phyloP scores from a whole-genome alignment of 306 rosid species.

The Prunus campanulata region DNA sequence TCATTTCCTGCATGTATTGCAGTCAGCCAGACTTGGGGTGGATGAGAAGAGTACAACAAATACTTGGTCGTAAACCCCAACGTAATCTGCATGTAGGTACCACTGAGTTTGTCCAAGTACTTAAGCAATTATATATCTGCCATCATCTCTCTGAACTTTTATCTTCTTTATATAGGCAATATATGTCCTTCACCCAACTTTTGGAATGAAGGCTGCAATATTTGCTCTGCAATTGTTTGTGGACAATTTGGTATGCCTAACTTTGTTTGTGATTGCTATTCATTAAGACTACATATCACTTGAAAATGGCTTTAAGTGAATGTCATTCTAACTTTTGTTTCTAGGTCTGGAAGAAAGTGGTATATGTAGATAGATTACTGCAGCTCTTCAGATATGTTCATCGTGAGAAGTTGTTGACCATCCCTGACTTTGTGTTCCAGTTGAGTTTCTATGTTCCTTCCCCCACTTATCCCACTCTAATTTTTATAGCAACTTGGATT shows the following conservation, averaged over 20 bases:
- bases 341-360: constrained; percentile 98
- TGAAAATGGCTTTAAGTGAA: neutral
- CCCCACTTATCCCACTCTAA: too few relatives aligned
- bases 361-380: constrained; percentile 78
- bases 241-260: constrained; percentile 59
- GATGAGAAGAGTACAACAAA: too few relatives aligned
- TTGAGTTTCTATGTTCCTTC: constrained; percentile 38
- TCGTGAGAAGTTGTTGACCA: constrained; percentile 85
- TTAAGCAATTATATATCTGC: too few relatives aligned
- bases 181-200: constrained; percentile 66
- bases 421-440: constrained; percentile 98
- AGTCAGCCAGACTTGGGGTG: too few relatives aligned
- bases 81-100: too few relatives aligned
- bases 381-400: constrained; percentile 94
- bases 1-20: too few relatives aligned
- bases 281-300: neutral
- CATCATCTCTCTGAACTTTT: too few relatives aligned
- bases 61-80: too few relatives aligned
- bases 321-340: constrained; percentile 10
- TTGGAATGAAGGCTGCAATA: constrained; percentile 84
- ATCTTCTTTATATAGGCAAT: too few relatives aligned
- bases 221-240: constrained; percentile 75
- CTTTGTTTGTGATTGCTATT: constrained; percentile 7
- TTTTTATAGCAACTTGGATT: neutral
- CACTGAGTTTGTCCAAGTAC: too few relatives aligned